phyloP scores from a whole-genome alignment of 257 asterid species.

The Prunella vulgaris region DNA sequence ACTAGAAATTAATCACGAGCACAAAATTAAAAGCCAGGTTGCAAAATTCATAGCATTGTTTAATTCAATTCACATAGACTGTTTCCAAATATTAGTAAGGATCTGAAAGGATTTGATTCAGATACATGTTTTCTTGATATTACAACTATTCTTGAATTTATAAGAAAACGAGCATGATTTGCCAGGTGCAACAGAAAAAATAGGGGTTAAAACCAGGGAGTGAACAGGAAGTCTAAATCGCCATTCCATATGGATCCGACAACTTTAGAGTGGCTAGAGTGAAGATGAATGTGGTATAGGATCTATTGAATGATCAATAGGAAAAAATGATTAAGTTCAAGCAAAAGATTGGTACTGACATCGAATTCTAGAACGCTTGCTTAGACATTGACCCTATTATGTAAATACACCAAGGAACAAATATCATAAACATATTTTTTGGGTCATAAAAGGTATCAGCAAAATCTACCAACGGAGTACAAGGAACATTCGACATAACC shows the following conservation, averaged over 20 bases:
- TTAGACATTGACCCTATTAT: background rate
- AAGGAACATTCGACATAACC: conserved; percentile 11
- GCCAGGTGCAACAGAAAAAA: conserved; percentile 15
- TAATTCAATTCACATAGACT: background rate
- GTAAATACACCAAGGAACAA: background rate
- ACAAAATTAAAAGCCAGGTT: background rate
- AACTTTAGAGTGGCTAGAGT: background rate
- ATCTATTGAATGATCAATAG: background rate
- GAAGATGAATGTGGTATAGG: background rate
- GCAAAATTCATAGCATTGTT: conserved; percentile 1
- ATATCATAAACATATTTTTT: background rate
- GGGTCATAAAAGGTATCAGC: conserved; percentile 2
- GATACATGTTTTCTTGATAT: background rate
- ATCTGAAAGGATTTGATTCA: conserved; percentile 3
- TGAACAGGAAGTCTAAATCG: background rate
- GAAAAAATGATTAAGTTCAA: background rate
- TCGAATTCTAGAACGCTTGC: background rate
- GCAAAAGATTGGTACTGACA: background rate
- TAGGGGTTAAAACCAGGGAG: background rate
- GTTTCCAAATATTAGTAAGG: background rate
- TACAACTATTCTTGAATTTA: background rate
- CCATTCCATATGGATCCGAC: background rate
- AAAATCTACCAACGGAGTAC: conserved; percentile 5
- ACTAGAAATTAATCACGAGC: background rate
- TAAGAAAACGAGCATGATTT: conserved; percentile 11